Conservation (phyloP, 2,329 filamentous ascomycete genomes). For the Fusarium sp. region DNA sequence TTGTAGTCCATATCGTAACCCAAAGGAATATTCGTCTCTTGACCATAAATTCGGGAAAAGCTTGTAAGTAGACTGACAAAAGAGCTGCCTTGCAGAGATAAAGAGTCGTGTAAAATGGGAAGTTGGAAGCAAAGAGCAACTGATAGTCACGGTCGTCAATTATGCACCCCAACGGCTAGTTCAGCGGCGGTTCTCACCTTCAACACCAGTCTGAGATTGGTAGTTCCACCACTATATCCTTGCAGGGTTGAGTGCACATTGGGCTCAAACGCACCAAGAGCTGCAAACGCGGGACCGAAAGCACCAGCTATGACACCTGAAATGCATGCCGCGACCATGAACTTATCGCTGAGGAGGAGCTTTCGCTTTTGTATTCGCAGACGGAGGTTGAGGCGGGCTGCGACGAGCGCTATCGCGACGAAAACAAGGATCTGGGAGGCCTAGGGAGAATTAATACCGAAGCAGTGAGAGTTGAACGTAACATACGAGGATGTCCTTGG, state of each 20-base stretch:
- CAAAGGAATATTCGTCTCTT: constrained; percentile 29
- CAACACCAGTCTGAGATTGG: background rate
- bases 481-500: constrained; percentile 8
- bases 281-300: constrained; percentile 18
- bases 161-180: accelerated
- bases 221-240: constrained; percentile 13
- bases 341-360: constrained; percentile 22
- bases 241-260: constrained; percentile 11
- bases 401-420: constrained; percentile 19
- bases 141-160: background rate
- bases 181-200: constrained; percentile 9
- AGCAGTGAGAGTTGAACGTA: accelerated
- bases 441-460: background rate
- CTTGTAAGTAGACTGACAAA: constrained; percentile 29
- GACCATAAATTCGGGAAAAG: constrained; percentile 25
- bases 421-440: constrained; percentile 25
- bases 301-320: constrained; percentile 11
- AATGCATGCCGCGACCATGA: constrained; percentile 38
- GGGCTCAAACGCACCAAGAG: constrained; percentile 20
- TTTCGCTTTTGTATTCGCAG: constrained; percentile 28
- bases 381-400: constrained; percentile 34
- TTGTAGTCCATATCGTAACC: constrained; percentile 8
- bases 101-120: constrained; percentile 41
- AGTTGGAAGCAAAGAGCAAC: constrained; percentile 24
- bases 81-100: constrained; percentile 42